These are phyloP conservation scores for Sporothrix globosa DNA, from an alignment of 2,329 filamentous ascomycete genomes.

Conservation along the genomic window DNA sequence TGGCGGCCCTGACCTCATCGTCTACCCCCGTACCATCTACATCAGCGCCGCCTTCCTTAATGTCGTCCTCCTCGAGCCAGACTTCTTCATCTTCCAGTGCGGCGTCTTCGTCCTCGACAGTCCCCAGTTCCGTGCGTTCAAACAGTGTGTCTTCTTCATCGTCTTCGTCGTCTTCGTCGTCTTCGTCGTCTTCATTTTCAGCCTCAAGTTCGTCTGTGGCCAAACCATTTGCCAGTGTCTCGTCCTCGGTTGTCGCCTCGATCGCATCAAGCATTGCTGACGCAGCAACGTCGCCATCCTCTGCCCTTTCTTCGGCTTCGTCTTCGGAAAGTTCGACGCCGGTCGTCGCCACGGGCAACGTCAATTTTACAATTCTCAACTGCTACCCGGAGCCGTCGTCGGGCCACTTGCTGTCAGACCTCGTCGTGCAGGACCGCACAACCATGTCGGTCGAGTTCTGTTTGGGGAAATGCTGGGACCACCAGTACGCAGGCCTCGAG, in stretches of 20 bases:
- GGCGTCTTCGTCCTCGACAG: too few species aligned
- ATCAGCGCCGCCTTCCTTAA: neutral
- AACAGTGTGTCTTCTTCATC: neutral
- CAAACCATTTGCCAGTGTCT: neutral
- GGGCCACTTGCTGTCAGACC: conserved; percentile 33
- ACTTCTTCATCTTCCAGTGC: too few species aligned
- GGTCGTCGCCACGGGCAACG: conserved; percentile 28
- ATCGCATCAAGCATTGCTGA: neutral
- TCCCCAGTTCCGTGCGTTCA: too few species aligned
- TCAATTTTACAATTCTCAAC: conserved; percentile 37
- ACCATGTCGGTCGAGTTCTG: conserved; percentile 43
- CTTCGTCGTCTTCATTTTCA: neutral
- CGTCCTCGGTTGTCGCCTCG: neutral
- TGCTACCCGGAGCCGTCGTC: conserved; percentile 37
- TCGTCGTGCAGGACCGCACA: conserved; percentile 27
- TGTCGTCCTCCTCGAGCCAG: neutral
- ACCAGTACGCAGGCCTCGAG: conserved; percentile 46
- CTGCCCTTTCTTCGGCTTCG: neutral
- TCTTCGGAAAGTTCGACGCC: conserved; percentile 4
- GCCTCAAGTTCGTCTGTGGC: neutral
- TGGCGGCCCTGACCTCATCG: too few species aligned
- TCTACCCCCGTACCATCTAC: too few species aligned
- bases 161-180: neutral
- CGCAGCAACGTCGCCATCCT: neutral
- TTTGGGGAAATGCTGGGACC: conserved; percentile 41